These are phyloP conservation scores for Pseudocercospora fuligena DNA, from an alignment of 2,329 filamentous ascomycete species.

Conservation along the genomic window DNA sequence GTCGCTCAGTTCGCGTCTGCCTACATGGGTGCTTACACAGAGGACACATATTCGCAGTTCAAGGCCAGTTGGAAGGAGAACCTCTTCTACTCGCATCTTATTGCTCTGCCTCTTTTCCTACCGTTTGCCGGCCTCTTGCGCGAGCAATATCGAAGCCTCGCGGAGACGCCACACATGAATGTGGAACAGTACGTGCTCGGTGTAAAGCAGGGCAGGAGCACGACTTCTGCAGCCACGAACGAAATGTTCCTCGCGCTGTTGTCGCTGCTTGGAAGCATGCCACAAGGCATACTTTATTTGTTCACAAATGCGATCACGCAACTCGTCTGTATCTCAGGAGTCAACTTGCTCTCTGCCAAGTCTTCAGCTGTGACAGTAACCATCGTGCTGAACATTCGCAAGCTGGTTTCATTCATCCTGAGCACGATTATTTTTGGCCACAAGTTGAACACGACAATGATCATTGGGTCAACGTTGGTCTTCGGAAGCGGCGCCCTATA, in stretches of 20 bases:
- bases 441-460: constrained; percentile 72
- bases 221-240: constrained; percentile 12
- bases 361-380: constrained; percentile 93
- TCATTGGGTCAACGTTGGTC: constrained; percentile 81
- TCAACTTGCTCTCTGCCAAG: constrained; percentile 88
- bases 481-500: constrained; percentile 92
- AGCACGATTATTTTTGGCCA: constrained; percentile 97
- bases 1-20: constrained; percentile 88
- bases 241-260: constrained; percentile 16
- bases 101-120: constrained; percentile 76
- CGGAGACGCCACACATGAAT: constrained; percentile 57
- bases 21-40: constrained; percentile 86
- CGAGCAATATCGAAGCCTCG: constrained; percentile 67
- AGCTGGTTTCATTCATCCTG: constrained; percentile 85
- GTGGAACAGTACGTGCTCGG: constrained; percentile 19
- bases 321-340: constrained; percentile 91
- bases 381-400: constrained; percentile 93
- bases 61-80: constrained; percentile 94
- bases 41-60: constrained; percentile 83
- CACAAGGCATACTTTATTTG: constrained; percentile 74
- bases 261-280: constrained; percentile 44
- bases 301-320: constrained; percentile 84
- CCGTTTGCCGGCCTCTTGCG: constrained; percentile 71
- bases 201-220: constrained; percentile 11
- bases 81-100: constrained; percentile 84